Percentiles rank a stretch among this genome's conserved stretches.
phyloP scores from a whole-genome alignment of 805 yeast species.

The Nakazawaea populi region DNA sequence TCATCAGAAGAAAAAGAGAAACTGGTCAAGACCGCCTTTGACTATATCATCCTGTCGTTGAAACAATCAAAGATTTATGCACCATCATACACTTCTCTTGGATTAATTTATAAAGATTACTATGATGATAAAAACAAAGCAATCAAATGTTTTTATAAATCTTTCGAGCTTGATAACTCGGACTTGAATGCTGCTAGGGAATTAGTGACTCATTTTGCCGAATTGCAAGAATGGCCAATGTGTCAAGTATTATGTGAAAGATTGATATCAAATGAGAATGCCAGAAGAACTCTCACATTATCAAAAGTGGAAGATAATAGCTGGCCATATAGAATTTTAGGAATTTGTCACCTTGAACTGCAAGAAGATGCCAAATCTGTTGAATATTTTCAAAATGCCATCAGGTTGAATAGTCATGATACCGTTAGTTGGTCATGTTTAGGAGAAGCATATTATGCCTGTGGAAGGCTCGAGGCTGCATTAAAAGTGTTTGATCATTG shows the following conservation, averaged over 20 bases:
- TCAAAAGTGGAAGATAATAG: slow-evolving; percentile 28
- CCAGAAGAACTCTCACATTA: slow-evolving; percentile 40
- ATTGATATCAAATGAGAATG: slow-evolving; percentile 57
- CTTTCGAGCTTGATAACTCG: slow-evolving; percentile 78
- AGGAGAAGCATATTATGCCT: slow-evolving; percentile 89
- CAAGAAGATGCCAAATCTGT: slow-evolving; percentile 77
- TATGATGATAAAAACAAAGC: slow-evolving; percentile 63
- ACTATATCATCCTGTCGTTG: slow-evolving; percentile 52
- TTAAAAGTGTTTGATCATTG: slow-evolving; percentile 74
- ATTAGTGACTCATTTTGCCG: slow-evolving; percentile 66
- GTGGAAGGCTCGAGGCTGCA: slow-evolving; percentile 87
- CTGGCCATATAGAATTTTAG: slow-evolving; percentile 91
- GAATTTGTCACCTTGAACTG: slow-evolving; percentile 65
- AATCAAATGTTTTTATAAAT: slow-evolving; percentile 79
- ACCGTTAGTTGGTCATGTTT: slow-evolving; percentile 85
- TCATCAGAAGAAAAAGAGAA: slow-evolving; percentile 17
- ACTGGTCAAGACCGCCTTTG: slow-evolving; percentile 45
- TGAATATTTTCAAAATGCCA: slow-evolving; percentile 82
- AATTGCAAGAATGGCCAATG: slow-evolving; percentile 71
- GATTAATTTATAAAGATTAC: slow-evolving; percentile 58
- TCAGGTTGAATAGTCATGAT: slow-evolving; percentile 63
- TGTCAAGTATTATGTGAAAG: slow-evolving; percentile 70
- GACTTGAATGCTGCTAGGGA: slow-evolving; percentile 71
- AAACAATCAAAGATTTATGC: slow-evolving; percentile 62
- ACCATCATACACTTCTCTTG: slow-evolving; percentile 77